phyloP scores from a whole-genome alignment of 1,284 basidiomycete species.

The Vanrija sp. region DNA sequence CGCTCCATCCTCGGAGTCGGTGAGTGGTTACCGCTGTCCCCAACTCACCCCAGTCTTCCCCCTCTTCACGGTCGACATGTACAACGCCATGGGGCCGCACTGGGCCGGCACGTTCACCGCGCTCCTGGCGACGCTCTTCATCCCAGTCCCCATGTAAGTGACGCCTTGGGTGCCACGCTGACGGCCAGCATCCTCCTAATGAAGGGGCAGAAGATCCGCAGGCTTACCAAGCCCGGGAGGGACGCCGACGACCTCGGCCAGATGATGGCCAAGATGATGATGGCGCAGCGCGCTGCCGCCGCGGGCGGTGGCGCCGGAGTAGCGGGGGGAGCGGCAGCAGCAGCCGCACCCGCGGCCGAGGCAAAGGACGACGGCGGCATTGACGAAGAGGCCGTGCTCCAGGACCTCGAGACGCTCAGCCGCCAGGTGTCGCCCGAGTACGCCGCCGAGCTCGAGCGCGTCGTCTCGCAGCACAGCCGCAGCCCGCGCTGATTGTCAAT shows the following conservation, averaged over 20 bases:
- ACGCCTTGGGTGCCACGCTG: background rate
- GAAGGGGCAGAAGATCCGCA: slow-evolving; percentile 22
- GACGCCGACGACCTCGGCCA: slow-evolving; percentile 24
- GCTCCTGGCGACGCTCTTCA: slow-evolving; percentile 23
- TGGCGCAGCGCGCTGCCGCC: background rate
- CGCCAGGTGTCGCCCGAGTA: background rate
- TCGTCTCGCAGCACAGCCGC: too few relatives aligned
- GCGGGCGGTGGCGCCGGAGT: background rate
- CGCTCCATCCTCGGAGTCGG: slow-evolving; percentile 60
- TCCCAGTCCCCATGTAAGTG: slow-evolving; percentile 18
- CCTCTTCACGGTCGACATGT: slow-evolving; percentile 58
- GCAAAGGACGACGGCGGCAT: background rate
- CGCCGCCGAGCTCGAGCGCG: background rate
- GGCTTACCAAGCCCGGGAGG: slow-evolving; percentile 25
- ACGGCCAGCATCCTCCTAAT: slow-evolving; percentile 20
- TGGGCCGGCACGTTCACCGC: slow-evolving; percentile 53
- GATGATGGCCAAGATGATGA: slow-evolving; percentile 21
- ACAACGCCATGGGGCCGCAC: slow-evolving; percentile 56
- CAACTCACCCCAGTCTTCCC: slow-evolving; percentile 57
- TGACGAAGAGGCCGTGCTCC: slow-evolving; percentile 1
- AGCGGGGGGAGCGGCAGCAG: background rate
- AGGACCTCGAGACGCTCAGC: background rate
- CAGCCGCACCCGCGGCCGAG: background rate
- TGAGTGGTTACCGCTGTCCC: too few relatives aligned
- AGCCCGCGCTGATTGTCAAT: too few relatives aligned